phyloP scores from a whole-genome alignment of 768 basidiomycete genomes.

The Roridomyces roridus region DNA sequence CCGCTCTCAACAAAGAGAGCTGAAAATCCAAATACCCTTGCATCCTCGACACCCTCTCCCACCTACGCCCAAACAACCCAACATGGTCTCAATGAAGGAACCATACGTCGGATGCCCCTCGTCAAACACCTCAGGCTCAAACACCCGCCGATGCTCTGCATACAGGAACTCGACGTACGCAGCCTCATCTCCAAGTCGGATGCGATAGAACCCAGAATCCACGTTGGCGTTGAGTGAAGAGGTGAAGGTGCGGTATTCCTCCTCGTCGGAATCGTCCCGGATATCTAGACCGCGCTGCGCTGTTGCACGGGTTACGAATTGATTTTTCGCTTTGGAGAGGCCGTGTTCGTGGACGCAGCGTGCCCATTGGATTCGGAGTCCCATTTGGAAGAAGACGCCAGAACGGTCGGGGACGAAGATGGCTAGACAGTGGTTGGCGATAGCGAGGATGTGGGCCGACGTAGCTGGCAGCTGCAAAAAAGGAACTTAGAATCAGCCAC shows the following conservation, averaged over 20 bases:
- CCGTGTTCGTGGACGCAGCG: conserved; percentile 20
- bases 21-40: conserved; percentile 18
- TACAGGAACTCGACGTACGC: conserved; percentile 23
- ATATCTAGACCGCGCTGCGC: conserved; percentile 2
- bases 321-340: conserved; percentile 15
- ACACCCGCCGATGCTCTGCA: conserved; percentile 18
- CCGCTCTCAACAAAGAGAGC: conserved; percentile 19
- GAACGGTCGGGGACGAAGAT: conserved; percentile 10
- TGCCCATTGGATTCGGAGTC: conserved; percentile 21
- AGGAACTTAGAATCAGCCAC: not conserved
- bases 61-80: conserved; percentile 19
- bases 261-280: conserved; percentile 20
- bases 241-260: conserved; percentile 20
- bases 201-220: conserved; percentile 22
- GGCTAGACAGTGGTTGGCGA: conserved; percentile 17
- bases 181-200: conserved; percentile 23
- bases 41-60: conserved; percentile 19
- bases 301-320: conserved; percentile 15
- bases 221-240: conserved; percentile 2
- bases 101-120: conserved; percentile 15
- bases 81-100: conserved; percentile 20
- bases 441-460: conserved; percentile 15
- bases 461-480: conserved; percentile 11
- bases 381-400: conserved; percentile 23
- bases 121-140: conserved; percentile 15